Evolutionary conservation across 2,329 filamentous ascomycete species (phyloP), one percentile per base, ranked within the genome.

Genomic region (Alternaria novae-zelandiae): DNA sequence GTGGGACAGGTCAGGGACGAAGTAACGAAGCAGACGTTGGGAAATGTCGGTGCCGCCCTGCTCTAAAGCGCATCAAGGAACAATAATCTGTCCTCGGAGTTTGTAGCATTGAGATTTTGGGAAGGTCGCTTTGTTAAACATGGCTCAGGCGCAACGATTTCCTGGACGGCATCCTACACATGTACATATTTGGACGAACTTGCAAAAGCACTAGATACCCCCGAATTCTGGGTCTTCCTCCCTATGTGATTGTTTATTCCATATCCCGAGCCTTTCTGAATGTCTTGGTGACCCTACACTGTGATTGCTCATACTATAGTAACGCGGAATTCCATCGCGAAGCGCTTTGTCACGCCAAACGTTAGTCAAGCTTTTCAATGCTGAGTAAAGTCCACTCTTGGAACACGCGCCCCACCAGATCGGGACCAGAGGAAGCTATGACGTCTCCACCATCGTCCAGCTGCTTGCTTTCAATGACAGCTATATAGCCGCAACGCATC

Each of bases 1-100:
- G 82, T 86, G 15, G 83, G 83, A 47, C 77, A 79, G 61, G 82
- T 81, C 57, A 78, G 83, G 68, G 84, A 85, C 63, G 80, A 82
- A 36, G 82, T 85, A 25, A 82, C 82, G 54, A 81, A 82, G 72
- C 73, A 83, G 58, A 81, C 77, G 8, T 36, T 80, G n/a, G 78
- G 78, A 21, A 70, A 61, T 54, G 76, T 75, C n/a, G 78, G 78
- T 11, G 67, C 66, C 25, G 63, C 71, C n/a, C 45, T 77, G 46
- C 65, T 78, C 6, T 78, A 59, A 76, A 25, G 13, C 17, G 30
- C 6, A 41, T 41, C 20, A 25, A 10, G 20, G 9, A 17, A 12
- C 13, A 6, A 25, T 36, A 3, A 12, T 23, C 3, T 17, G 13
- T 41, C 1, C 10, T 53, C 3, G 21, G 20, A 23, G 26, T 12